Base-by-base conservation (phyloP, 805 yeast genomes). In the Saitoella complicata region DNA sequence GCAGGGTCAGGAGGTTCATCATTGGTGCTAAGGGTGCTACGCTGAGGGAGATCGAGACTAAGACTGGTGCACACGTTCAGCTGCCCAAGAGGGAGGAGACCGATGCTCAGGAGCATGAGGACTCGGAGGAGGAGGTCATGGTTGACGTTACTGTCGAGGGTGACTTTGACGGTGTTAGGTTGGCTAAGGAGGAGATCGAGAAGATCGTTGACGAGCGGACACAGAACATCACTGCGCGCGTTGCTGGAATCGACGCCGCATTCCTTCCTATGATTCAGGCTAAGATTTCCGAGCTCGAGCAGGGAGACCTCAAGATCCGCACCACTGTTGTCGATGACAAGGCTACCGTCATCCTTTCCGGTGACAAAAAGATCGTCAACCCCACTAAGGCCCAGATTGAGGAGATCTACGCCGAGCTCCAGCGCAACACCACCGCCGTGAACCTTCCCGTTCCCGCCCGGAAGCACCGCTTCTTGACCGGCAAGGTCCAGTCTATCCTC, bases 1-100 rank as follows among this genome's bases (percentile, higher is more conserved):
- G 87, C 9, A 74, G 73, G 52, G 70, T 83, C 47, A 74, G 91
- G 62, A 72, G 93, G 6, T 72, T 74, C 42, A 74, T 87, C 47
- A 87, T 87, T 63, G 97, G 97, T 47, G 71, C 87, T 39, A 82
- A 79, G 59, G 97, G 97, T 59, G 73, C 71, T 54, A 79, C 70
- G 49, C 73, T 87, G 62, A 82, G 76, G 60, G 87, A 91, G 47
- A 82, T 87, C 51, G 70, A 81, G 41, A 80, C 72, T 44, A 67
- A 71, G 35, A 72, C 82, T 41, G 78, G 75, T 42, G 77, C 77
- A 44, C 80, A 70, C 52, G 75, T 87, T 52, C 82, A 82, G 54
- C 77, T 87, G 55, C 80, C 76, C 5, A 52, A 49, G 46, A 38
- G 43, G 12, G 34, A 21, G 13, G 36, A 30, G 31, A 46, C 45